These are phyloP conservation scores for Saksenaea oblongispora DNA, from an alignment of 371 early-diverging fungal genomes.

Conservation along the genomic window DNA sequence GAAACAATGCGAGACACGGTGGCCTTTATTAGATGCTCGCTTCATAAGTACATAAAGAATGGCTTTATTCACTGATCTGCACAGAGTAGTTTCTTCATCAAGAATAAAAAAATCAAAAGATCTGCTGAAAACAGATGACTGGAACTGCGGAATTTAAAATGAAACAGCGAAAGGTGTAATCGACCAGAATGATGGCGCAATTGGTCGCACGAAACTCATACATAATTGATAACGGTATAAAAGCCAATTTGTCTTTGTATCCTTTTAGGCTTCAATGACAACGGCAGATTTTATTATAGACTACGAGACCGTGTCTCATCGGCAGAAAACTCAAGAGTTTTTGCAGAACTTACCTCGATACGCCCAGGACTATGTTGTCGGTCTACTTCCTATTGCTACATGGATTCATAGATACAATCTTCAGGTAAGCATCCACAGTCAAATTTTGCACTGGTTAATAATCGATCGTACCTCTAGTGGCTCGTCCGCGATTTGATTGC, in stretches of 20 bases:
- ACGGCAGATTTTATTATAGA: slow-evolving; percentile 37
- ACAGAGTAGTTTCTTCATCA: not conserved
- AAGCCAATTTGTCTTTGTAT: not conserved
- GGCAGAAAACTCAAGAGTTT: slow-evolving; percentile 25
- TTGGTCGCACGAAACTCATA: slow-evolving; percentile 11
- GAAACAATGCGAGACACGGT: not conserved
- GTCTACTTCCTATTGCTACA: slow-evolving; percentile 62
- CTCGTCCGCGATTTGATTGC: slow-evolving; percentile 82
- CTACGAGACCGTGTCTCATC: slow-evolving; percentile 26
- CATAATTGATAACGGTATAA: not conserved
- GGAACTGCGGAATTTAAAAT: slow-evolving; percentile 1
- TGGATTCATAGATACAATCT: slow-evolving; percentile 81
- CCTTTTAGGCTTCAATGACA: not conserved
- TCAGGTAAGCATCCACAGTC: slow-evolving; percentile 8
- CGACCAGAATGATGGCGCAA: slow-evolving; percentile 37
- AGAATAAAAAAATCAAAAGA: not conserved
- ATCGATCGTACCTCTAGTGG: slow-evolving; percentile 51
- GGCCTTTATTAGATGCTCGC: not conserved
- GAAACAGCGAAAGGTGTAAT: slow-evolving; percentile 28
- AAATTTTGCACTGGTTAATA: not conserved
- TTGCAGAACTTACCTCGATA: slow-evolving; percentile 27
- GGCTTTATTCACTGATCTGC: not conserved
- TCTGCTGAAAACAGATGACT: not conserved
- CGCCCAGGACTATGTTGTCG: slow-evolving; percentile 28
- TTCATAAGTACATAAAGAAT: not conserved